These are phyloP conservation scores for Penicillium sp. DNA, from an alignment of 2,329 filamentous ascomycete genomes.

Conservation along the genomic window DNA sequence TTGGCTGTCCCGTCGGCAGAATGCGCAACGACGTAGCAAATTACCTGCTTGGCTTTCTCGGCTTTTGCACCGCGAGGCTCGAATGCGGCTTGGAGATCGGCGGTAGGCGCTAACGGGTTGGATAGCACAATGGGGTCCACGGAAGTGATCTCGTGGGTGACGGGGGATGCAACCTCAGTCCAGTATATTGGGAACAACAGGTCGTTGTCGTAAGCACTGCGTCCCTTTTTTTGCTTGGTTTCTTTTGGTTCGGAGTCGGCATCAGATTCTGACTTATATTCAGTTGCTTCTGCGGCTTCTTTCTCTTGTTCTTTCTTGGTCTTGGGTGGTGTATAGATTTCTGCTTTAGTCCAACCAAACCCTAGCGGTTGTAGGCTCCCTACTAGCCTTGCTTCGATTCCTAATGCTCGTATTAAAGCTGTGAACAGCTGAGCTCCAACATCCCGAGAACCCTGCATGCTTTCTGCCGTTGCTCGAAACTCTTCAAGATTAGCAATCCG, in stretches of 20 bases:
- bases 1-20: constrained; percentile 85
- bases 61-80: constrained; percentile 82
- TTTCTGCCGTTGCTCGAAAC: constrained; percentile 68
- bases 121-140: constrained; percentile 73
- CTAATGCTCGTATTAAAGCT: constrained; percentile 75
- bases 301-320: constrained; percentile 9
- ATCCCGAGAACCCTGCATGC: constrained; percentile 79
- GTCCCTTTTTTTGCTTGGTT: constrained; percentile 21
- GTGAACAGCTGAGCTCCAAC: constrained; percentile 88
- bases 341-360: constrained; percentile 85
- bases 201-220: constrained; percentile 67
- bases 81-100: constrained; percentile 71
- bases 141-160: constrained; percentile 74
- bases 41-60: constrained; percentile 82
- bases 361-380: constrained; percentile 82
- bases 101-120: constrained; percentile 66
- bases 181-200: constrained; percentile 87
- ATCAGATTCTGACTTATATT: constrained; percentile 17
- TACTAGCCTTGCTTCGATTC: constrained; percentile 79
- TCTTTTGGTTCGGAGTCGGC: constrained; percentile 13
- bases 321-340: constrained; percentile 64
- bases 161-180: constrained; percentile 83
- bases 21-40: constrained; percentile 84
- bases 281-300: constrained; percentile 6
- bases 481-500: constrained; percentile 64